Conservation (phyloP, 2,329 filamentous ascomycete genomes). For the Talaromyces rugulosus region DNA sequence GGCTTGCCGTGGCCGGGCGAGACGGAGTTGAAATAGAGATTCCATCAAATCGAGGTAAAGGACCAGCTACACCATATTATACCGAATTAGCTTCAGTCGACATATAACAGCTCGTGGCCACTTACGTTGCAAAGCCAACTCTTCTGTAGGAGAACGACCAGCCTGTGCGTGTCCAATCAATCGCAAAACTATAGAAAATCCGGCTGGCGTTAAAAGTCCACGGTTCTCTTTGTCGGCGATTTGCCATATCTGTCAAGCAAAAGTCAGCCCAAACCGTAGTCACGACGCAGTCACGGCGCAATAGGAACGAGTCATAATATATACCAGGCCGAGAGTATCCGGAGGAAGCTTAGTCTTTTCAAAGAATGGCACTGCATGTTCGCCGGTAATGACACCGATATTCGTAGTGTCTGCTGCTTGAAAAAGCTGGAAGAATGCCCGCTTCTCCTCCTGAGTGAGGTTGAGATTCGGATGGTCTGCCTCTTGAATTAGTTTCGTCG, state of each 20-base stretch:
- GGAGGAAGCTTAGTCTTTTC: constrained; percentile 90
- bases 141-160: constrained; percentile 72
- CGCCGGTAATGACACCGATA: constrained; percentile 90
- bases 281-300: background rate
- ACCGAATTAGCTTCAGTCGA: background rate
- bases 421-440: constrained; percentile 89
- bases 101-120: constrained; percentile 11
- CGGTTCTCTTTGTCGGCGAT: constrained; percentile 96
- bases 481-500: constrained; percentile 24
- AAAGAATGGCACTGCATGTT: constrained; percentile 95
- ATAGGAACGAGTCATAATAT: constrained; percentile 27
- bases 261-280: constrained; percentile 2
- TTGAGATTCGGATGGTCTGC: constrained; percentile 65
- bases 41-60: constrained; percentile 89
- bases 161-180: constrained; percentile 95
- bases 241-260: constrained; percentile 80
- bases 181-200: constrained; percentile 87
- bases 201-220: constrained; percentile 84
- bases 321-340: constrained; percentile 78
- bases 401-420: constrained; percentile 86
- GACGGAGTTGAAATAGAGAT: constrained; percentile 50
- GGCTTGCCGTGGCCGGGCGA: constrained; percentile 54
- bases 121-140: constrained; percentile 74
- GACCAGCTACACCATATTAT: constrained; percentile 52
- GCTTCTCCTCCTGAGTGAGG: constrained; percentile 86